Percentiles rank a stretch among this genome's conserved stretches.
phyloP scores from a whole-genome alignment of 2,329 filamentous ascomycete genomes.

The Talaromyces sp. region DNA sequence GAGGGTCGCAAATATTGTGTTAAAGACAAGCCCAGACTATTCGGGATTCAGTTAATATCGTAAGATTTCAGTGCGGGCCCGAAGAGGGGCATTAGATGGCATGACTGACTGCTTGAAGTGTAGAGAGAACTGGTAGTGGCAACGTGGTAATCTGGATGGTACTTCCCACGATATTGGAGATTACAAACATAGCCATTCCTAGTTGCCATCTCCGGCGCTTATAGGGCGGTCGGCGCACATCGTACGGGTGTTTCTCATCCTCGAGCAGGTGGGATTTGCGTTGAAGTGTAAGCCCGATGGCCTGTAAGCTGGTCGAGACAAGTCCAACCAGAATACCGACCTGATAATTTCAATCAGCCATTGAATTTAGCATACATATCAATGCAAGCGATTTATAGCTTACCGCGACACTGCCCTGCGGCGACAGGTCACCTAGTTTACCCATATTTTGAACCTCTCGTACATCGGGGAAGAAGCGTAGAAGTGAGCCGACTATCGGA shows the following conservation, averaged over 20 bases:
- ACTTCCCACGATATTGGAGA: constrained; percentile 91
- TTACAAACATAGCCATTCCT: constrained; percentile 95
- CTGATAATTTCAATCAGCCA: constrained; percentile 49
- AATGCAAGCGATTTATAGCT: constrained; percentile 32
- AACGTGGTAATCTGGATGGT: constrained; percentile 97
- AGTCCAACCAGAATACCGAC: constrained; percentile 92
- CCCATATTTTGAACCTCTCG: constrained; percentile 58
- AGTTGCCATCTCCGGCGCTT: constrained; percentile 86
- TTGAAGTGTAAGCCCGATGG: constrained; percentile 90
- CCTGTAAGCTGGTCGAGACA: constrained; percentile 91
- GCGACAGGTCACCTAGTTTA: constrained; percentile 73
- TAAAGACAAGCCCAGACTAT: constrained; percentile 90
- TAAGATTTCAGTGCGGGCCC: not conserved
- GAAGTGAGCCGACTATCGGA: constrained; percentile 34
- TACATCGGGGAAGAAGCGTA: constrained; percentile 49
- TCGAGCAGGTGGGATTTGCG: constrained; percentile 98
- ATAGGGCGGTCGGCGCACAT: constrained; percentile 82
- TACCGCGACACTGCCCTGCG: constrained; percentile 76
- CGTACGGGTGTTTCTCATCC: constrained; percentile 82
- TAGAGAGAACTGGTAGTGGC: constrained; percentile 90
- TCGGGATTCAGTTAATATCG: constrained; percentile 4
- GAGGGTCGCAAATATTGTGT: constrained; percentile 93
- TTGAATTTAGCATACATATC: not conserved
- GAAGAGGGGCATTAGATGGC: not conserved
- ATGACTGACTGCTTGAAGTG: constrained; percentile 72